These are phyloP conservation scores for Metschnikowia anglica DNA, from an alignment of 805 yeast species.

Conservation along the genomic window DNA sequence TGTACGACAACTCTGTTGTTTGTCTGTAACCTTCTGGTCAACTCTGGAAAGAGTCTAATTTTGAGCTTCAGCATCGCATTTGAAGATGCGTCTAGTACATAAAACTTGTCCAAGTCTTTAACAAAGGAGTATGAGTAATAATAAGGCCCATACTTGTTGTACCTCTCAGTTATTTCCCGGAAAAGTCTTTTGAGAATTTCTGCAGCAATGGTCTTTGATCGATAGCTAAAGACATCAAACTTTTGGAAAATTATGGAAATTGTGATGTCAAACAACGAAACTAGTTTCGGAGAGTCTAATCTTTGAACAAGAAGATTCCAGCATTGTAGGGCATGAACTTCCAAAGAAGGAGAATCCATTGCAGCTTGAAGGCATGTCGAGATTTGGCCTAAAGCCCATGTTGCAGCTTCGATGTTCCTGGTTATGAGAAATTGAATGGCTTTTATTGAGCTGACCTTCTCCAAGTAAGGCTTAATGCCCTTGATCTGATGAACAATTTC, in stretches of 20 bases:
- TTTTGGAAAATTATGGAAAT: constrained; percentile 71
- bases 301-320: constrained; percentile 62
- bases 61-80: constrained; percentile 33
- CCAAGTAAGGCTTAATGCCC: constrained; percentile 70
- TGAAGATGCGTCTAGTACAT: constrained; percentile 23
- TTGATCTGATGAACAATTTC: constrained; percentile 72
- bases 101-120: constrained; percentile 24
- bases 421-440: constrained; percentile 71
- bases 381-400: constrained; percentile 72
- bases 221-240: constrained; percentile 52
- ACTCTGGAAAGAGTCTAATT: constrained; percentile 46
- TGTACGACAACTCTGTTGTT: constrained; percentile 70
- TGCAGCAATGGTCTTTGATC: constrained; percentile 51
- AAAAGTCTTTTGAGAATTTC: constrained; percentile 45
- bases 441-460: constrained; percentile 65
- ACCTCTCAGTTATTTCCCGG: constrained; percentile 30
- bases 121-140: constrained; percentile 51
- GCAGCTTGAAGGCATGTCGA: constrained; percentile 84
- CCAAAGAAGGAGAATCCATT: constrained; percentile 60
- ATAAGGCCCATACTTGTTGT: constrained; percentile 48
- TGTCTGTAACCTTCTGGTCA: constrained; percentile 54
- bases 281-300: constrained; percentile 56
- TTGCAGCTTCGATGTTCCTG: constrained; percentile 52
- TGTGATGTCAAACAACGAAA: constrained; percentile 69
- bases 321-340: constrained; percentile 60